A percentile compares a stretch with the other conserved stretches of the same genome.
phyloP scores from a whole-genome alignment of 345 rosid species.

The Mangifera indica region DNA sequence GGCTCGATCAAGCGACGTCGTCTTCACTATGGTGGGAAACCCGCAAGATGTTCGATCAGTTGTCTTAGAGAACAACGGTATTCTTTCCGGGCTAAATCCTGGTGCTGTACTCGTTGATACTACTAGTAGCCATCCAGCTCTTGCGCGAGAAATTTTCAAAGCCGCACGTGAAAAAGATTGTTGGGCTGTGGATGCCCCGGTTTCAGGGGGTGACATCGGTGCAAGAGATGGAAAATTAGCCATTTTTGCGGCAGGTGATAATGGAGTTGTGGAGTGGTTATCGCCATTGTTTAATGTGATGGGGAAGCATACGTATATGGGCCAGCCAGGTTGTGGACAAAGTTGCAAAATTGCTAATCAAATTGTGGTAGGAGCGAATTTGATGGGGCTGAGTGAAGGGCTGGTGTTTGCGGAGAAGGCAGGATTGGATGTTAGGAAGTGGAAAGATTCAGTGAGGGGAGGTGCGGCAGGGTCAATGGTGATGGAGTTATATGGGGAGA shows the following conservation, averaged over 20 bases:
- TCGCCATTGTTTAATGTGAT: slow-evolving; percentile 48
- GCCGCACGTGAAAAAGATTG: slow-evolving; percentile 50
- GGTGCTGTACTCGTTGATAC: slow-evolving; percentile 69
- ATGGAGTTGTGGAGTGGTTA: slow-evolving; percentile 53
- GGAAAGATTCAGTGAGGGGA: slow-evolving; percentile 46
- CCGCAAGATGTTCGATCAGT: slow-evolving; percentile 48
- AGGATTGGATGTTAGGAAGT: slow-evolving; percentile 55
- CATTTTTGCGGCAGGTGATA: slow-evolving; percentile 70
- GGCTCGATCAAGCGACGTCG: slow-evolving; percentile 34
- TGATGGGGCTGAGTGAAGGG: slow-evolving; percentile 79
- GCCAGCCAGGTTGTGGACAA: slow-evolving; percentile 74
- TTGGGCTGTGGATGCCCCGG: slow-evolving; percentile 79
- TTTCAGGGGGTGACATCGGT: slow-evolving; percentile 72
- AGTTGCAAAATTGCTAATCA: slow-evolving; percentile 79
- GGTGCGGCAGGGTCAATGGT: slow-evolving; percentile 71
- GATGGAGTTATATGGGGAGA: slow-evolving; percentile 69
- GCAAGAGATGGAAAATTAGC: slow-evolving; percentile 66
- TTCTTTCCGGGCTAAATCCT: slow-evolving; percentile 57
- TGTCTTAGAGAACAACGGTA: slow-evolving; percentile 40
- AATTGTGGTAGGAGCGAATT: slow-evolving; percentile 59
- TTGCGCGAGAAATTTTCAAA: slow-evolving; percentile 58
- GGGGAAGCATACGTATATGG: slow-evolving; percentile 66
- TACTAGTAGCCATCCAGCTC: slow-evolving; percentile 64
- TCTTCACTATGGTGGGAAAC: slow-evolving; percentile 55
- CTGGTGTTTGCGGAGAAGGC: slow-evolving; percentile 60